Evolutionary conservation across 495 filamentous ascomycete genomes (phyloP).

Genomic region (Xylaria flabelliformis): DNA sequence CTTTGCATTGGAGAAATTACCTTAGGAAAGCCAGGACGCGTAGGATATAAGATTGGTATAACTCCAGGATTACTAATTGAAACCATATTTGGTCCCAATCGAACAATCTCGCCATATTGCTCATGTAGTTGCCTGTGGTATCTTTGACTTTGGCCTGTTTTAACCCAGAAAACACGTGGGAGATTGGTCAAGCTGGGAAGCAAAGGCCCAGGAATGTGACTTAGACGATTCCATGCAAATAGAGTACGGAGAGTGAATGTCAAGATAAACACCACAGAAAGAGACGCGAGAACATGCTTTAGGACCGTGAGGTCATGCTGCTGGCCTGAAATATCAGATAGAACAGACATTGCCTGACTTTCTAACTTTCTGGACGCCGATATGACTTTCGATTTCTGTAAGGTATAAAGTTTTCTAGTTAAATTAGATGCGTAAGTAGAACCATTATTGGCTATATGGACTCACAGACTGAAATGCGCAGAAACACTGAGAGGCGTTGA

Average conservation of each 20-base stretch:
- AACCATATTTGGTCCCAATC: slow-evolving; percentile 55
- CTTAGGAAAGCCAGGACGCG: slow-evolving; percentile 38
- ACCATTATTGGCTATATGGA: not conserved
- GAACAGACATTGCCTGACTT: not conserved
- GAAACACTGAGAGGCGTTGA: not conserved
- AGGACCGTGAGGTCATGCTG: slow-evolving; percentile 4
- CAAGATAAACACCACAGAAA: not conserved
- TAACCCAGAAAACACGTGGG: slow-evolving; percentile 39
- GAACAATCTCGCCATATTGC: slow-evolving; percentile 57
- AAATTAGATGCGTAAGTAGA: not conserved
- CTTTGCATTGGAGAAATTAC: slow-evolving; percentile 11
- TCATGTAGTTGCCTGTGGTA: slow-evolving; percentile 44
- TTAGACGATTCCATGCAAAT: slow-evolving; percentile 30
- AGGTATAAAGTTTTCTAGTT: not conserved
- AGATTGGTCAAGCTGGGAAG: slow-evolving; percentile 46
- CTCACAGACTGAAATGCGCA: not conserved
- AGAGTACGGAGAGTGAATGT: not conserved
- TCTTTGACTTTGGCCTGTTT: slow-evolving; percentile 38
- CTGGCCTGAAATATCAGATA: not conserved
- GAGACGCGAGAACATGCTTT: not conserved
- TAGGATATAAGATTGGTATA: slow-evolving; percentile 44
- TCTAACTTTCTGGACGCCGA: not conserved
- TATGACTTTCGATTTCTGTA: not conserved
- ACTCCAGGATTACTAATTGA: slow-evolving; percentile 46
- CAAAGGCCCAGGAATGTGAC: slow-evolving; percentile 55